Evolutionary conservation across 2,329 filamentous ascomycete species (phyloP).

Genomic region (Pseudocercospora crystallina): DNA sequence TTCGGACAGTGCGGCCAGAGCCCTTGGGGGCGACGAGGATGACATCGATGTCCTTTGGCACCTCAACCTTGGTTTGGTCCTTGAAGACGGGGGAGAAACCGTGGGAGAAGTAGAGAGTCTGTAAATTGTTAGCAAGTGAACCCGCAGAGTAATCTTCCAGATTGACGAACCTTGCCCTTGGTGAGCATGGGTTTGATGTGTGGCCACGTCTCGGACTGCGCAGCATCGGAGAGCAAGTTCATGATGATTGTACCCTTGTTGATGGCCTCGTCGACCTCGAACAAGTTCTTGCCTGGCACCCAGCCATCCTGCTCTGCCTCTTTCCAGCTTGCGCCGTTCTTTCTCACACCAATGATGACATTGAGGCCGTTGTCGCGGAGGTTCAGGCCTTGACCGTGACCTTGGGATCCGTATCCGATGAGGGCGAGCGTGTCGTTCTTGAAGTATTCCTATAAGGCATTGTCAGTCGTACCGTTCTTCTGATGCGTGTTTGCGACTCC

Average conservation of each 20-base stretch:
- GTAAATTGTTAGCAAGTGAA: slow-evolving; percentile 27
- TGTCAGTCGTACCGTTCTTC: slow-evolving; percentile 30
- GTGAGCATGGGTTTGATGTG: slow-evolving; percentile 95
- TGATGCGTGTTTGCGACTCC: neutral
- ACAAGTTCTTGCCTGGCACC: slow-evolving; percentile 97
- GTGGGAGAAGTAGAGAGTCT: slow-evolving; percentile 99
- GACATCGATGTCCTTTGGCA: slow-evolving; percentile 93
- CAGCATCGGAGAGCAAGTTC: slow-evolving; percentile 97
- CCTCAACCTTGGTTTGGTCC: slow-evolving; percentile 97
- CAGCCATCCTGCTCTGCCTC: slow-evolving; percentile 96
- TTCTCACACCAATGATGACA: slow-evolving; percentile 97
- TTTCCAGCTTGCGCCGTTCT: slow-evolving; percentile 98
- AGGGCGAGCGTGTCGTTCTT: slow-evolving; percentile 99
- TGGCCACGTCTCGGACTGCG: slow-evolving; percentile 98
- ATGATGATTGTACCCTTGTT: slow-evolving; percentile 91
- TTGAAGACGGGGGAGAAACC: slow-evolving; percentile 99
- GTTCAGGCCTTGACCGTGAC: slow-evolving; percentile 98
- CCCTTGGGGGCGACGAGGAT: slow-evolving; percentile 99
- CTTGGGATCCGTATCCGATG: slow-evolving; percentile 97
- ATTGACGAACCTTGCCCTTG: slow-evolving; percentile 82
- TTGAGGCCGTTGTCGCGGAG: slow-evolving; percentile 99
- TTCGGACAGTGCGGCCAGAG: slow-evolving; percentile 96
- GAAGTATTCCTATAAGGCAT: slow-evolving; percentile 79
- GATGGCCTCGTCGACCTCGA: slow-evolving; percentile 97
- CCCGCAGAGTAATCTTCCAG: no score